phyloP scores from a whole-genome alignment of 1,284 basidiomycete genomes.

The Pisolithus thermaeus region DNA sequence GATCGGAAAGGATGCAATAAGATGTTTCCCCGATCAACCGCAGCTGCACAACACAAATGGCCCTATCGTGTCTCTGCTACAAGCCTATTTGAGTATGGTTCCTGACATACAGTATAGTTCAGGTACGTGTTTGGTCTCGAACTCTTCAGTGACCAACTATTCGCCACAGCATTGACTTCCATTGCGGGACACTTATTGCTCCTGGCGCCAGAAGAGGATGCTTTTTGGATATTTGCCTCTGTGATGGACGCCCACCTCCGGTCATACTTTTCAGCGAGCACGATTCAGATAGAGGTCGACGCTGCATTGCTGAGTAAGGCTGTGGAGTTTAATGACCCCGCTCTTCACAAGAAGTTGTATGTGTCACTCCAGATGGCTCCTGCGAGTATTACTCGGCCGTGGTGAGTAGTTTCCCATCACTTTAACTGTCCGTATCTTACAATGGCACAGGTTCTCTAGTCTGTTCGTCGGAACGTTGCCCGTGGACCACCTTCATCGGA shows the following conservation, averaged over 20 bases:
- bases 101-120: constrained; percentile 72
- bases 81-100: constrained; percentile 76
- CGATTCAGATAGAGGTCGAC: constrained; percentile 78
- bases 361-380: constrained; percentile 58
- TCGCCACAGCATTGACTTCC: constrained; percentile 55
- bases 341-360: constrained; percentile 62
- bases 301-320: constrained; percentile 72
- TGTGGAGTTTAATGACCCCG: constrained; percentile 63
- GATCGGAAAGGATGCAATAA: constrained; percentile 58
- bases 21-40: constrained; percentile 47
- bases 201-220: constrained; percentile 84
- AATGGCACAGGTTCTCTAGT: constrained; percentile 52
- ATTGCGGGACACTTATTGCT: constrained; percentile 77
- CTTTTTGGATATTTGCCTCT: constrained; percentile 89
- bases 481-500: constrained; percentile 65
- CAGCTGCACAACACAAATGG: constrained; percentile 49
- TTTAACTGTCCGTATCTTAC: background rate
- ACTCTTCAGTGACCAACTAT: background rate
- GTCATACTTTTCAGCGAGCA: constrained; percentile 69
- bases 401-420: constrained; percentile 38
- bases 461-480: constrained; percentile 80
- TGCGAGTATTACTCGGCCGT: constrained; percentile 51
- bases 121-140: constrained; percentile 27
- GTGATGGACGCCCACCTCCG: constrained; percentile 78
- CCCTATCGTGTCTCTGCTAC: constrained; percentile 54